A percentile compares a stretch with the other conserved stretches of the same genome.
Evolutionary conservation across 164 flowering plant species (phyloP).

Genomic region (Vitis rupestris): DNA sequence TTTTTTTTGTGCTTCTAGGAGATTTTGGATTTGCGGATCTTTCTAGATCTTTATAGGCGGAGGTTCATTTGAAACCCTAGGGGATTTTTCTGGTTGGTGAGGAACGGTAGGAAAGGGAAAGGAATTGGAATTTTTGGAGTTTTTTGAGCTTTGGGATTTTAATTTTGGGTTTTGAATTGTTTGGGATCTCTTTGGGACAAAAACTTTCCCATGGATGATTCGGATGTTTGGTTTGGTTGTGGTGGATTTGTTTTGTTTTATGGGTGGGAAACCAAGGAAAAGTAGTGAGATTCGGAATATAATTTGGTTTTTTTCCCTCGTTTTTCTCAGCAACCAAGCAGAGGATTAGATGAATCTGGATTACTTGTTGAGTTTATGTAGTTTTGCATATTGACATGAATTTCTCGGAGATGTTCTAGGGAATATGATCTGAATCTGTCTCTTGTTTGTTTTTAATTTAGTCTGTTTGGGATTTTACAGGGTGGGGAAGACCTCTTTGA

Average conservation of each 20-base stretch:
- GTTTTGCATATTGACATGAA: not conserved
- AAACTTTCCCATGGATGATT: too few species aligned
- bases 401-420: not conserved
- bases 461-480: conserved; percentile 35
- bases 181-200: too few species aligned
- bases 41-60: conserved; percentile 1
- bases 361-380: not conserved
- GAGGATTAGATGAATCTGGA: not conserved
- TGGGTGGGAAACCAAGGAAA: too few species aligned
- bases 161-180: too few species aligned
- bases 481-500: conserved; percentile 86
- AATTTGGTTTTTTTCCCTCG: not conserved
- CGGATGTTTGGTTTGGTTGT: too few species aligned
- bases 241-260: too few species aligned
- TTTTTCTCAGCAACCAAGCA: not conserved
- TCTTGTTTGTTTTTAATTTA: not conserved
- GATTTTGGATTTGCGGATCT: conserved; percentile 8
- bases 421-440: too few species aligned
- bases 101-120: not conserved
- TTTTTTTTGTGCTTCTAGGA: conserved; percentile 2
- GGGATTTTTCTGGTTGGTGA: not conserved
- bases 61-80: conserved; percentile 10
- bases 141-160: too few species aligned
- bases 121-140: not conserved
- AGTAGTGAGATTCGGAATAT: too few species aligned